Evolutionary conservation across 495 filamentous ascomycete genomes (phyloP), one percentile per base, ranked within the genome.

Genomic region (Podospora australis): DNA sequence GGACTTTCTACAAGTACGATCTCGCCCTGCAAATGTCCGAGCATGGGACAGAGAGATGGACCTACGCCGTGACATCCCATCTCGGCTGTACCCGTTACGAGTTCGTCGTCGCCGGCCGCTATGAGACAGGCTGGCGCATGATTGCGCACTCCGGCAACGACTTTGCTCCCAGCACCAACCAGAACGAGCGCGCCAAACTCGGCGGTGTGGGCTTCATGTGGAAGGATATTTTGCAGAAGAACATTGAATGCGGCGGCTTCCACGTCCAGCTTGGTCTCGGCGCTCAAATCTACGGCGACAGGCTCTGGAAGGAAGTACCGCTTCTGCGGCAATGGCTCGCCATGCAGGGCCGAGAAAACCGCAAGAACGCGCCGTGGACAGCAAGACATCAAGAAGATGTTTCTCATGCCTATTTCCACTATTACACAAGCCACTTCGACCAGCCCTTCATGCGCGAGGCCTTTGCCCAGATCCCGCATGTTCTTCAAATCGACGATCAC

Each of bases 141-240:
- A 86, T 97, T 52, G 87, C 90, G 21, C 92, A 92, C 44, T 94
- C 88, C 3, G 90, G 90, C 8, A 97, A 97, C 58, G 92, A 97
- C 62, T 98, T 97, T 66, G 82, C 87, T 2, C 72, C 95, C 22
- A 85, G 82, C 52, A 90, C 95, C 0, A 88, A 80, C 54, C 80
- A 88, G 44, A 87, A 84, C 57, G 92, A 97, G 60, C 80, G 90
- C 14, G 75, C 81, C 44, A 84, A 83, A 39, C 72, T 96, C 2
- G 94, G 94, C 20, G 92, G 92, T 1, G 76, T 90, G 6, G 87
- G 89, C 0, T 89, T 87, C 61, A 95, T 98, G 92, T 98, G 92
- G 92, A 96, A 95, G 55, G 92, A 98, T 59, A 88, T 98, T 24
- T 79, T 98, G 66, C 90, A 95, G 66, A 97, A 96, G 73, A 94